Percentiles rank a stretch among this genome's conserved stretches.
phyloP scores from a whole-genome alignment of 2,329 filamentous ascomycete species.

The Cladosporium velox region DNA sequence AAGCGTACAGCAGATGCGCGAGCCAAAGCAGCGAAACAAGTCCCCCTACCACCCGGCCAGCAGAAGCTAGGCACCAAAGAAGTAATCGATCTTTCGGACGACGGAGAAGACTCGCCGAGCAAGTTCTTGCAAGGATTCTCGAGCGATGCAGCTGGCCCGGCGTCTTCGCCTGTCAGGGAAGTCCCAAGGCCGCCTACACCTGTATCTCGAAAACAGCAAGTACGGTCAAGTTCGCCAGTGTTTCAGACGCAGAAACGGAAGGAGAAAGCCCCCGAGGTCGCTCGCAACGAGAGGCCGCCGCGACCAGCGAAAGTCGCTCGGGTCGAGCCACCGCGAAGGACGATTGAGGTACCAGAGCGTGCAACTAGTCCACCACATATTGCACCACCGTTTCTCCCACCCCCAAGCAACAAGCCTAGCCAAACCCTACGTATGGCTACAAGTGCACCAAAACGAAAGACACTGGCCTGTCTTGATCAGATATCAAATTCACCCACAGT shows the following conservation, averaged over 20 bases:
- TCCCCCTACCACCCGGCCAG: conserved; percentile 21
- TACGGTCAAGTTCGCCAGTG: conserved; percentile 40
- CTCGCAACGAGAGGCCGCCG: neutral
- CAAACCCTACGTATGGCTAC: conserved; percentile 43
- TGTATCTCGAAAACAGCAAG: conserved; percentile 21
- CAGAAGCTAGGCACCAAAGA: conserved; percentile 33
- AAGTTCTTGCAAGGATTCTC: conserved; percentile 32
- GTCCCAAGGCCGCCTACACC: conserved; percentile 23
- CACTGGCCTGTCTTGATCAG: conserved; percentile 45
- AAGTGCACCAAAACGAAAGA: conserved; percentile 43
- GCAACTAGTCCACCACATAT: conserved; percentile 23
- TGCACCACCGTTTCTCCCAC: conserved; percentile 12
- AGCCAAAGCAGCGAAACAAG: conserved; percentile 25
- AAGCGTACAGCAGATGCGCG: conserved; percentile 33
- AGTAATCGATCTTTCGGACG: conserved; percentile 41
- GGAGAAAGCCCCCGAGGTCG: neutral
- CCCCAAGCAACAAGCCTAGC: conserved; percentile 21
- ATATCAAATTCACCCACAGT: conserved; percentile 20
- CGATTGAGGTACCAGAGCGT: conserved; percentile 24
- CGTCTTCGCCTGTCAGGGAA: conserved; percentile 27
- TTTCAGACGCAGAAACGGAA: conserved; percentile 29
- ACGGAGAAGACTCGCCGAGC: conserved; percentile 33
- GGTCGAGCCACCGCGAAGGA: neutral
- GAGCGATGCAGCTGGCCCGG: conserved; percentile 29
- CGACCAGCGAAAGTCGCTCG: neutral